A percentile compares a stretch with the other conserved stretches of the same genome.
phyloP scores from a whole-genome alignment of 2,329 filamentous ascomycete genomes.

The Cylindrodendrum hubeiense region DNA sequence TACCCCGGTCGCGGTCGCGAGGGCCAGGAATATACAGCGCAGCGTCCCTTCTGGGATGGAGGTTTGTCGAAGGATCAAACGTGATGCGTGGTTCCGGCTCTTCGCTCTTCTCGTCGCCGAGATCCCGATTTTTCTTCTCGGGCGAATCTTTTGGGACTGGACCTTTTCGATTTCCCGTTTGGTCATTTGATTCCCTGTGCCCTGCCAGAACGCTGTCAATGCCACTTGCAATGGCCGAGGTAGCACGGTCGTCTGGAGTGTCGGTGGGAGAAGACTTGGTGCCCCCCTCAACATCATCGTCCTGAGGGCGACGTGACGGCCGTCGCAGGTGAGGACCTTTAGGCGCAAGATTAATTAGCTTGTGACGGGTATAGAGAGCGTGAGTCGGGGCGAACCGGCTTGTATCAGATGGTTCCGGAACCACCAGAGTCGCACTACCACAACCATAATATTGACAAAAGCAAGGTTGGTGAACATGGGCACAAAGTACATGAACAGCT shows the following conservation, averaged over 20 bases:
- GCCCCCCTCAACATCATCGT: slow-evolving; percentile 18
- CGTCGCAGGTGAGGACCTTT: slow-evolving; percentile 34
- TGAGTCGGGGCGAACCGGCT: slow-evolving; percentile 43
- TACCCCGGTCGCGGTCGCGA: slow-evolving; percentile 48
- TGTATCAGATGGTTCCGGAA: slow-evolving; percentile 60
- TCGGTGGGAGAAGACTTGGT: not conserved
- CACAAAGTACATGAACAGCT: slow-evolving; percentile 63
- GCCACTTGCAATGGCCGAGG: too few relatives aligned
- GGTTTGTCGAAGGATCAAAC: slow-evolving; percentile 44
- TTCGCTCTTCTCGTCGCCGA: slow-evolving; percentile 13
- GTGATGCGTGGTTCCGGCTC: slow-evolving; percentile 38
- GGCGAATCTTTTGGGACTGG: not conserved
- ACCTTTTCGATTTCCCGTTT: not conserved
- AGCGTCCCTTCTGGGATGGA: slow-evolving; percentile 40
- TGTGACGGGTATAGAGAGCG: not conserved
- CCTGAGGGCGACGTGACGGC: not conserved
- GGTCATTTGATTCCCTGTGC: not conserved
- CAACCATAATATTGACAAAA: slow-evolving; percentile 63
- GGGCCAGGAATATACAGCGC: slow-evolving; percentile 49
- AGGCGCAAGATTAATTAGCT: not conserved
- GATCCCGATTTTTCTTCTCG: not conserved
- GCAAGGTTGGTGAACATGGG: slow-evolving; percentile 62
- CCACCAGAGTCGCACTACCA: slow-evolving; percentile 61
- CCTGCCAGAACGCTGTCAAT: not conserved
- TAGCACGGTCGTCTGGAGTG: not conserved